Base-by-base conservation (phyloP, 83 land plant genomes). In the Picea abies region DNA sequence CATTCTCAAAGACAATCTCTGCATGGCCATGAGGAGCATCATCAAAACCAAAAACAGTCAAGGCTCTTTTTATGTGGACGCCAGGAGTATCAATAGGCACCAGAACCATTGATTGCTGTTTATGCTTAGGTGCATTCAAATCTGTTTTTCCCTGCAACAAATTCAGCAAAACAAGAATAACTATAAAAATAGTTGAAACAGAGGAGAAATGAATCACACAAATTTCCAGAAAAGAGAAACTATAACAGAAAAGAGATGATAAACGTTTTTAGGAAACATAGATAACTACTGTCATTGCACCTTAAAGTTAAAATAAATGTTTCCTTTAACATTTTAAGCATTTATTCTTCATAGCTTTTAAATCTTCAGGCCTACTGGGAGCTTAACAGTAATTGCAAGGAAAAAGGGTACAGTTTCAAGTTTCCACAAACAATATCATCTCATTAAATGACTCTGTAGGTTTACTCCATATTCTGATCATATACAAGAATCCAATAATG, bases 11-110 rank as follows among this genome's bases (percentile, higher is more conserved):
- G 16, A 83, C 66, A 19, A 97, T 78, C 84, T 97, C 98, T 19
- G 99, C 99, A 88, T 97, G 99, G 3, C 99, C 99, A 90, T 97
- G 98, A 82, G 99, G 99, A 60, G 99, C 99, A 89, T 97, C 99
- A 87, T 97, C 99, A 86, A 87, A 97, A 44, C 99, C 99, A 92
- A 92, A 97, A 14, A 97, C 99, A n/a, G 81, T 83, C 60, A 97
- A 83, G 47, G 99, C 94, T 32, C 99, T 86, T 73, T 89, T 89
- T 62, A 97, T 88, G n/a, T 80, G 73, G 72, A 97, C 92, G 16
- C 99, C 99, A 35, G 95, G 96, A 23, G 97, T 90, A 52, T 86
- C 85, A 11, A 89, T 84, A 47, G 92, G 96, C 44, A 96, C 99
- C 60, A 97, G 87, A 65, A 97, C 90, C 99, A 97, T 97, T 22